phyloP scores from a whole-genome alignment of 805 yeast genomes.

The Wickerhamomyces chaumierensis region DNA sequence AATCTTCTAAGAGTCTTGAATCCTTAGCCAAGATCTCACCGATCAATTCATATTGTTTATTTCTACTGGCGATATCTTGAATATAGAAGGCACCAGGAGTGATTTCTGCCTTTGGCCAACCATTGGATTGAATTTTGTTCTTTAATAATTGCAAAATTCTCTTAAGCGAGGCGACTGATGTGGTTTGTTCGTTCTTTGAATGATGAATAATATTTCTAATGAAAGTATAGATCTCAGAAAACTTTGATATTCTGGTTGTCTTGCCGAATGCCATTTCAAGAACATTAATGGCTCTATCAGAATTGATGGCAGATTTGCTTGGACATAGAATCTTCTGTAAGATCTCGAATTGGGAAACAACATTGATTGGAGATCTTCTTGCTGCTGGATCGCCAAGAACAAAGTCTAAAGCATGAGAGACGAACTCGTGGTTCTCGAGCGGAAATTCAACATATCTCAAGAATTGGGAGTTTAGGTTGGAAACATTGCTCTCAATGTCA shows the following conservation, averaged over 20 bases:
- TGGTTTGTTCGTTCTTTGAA: not conserved
- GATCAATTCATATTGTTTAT: slow-evolving; percentile 65
- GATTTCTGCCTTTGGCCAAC: slow-evolving; percentile 44
- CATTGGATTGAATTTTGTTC: slow-evolving; percentile 40
- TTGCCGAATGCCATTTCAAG: not conserved
- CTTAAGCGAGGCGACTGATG: not conserved
- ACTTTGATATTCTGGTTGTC: not conserved
- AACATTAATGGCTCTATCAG: slow-evolving; percentile 13
- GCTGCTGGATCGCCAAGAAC: slow-evolving; percentile 36
- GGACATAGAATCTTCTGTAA: slow-evolving; percentile 31
- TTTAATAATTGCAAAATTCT: slow-evolving; percentile 22
- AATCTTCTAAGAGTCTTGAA: slow-evolving; percentile 30
- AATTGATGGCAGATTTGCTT: slow-evolving; percentile 39
- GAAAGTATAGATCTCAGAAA: not conserved
- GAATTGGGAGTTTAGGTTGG: slow-evolving; percentile 40
- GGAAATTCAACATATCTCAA: slow-evolving; percentile 41
- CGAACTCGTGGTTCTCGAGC: slow-evolving; percentile 34
- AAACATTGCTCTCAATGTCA: slow-evolving; percentile 44
- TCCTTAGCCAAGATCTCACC: slow-evolving; percentile 50
- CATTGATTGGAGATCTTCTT: slow-evolving; percentile 41
- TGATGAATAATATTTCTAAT: not conserved
- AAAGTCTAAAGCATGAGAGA: slow-evolving; percentile 33
- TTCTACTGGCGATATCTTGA: slow-evolving; percentile 33
- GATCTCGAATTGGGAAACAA: slow-evolving; percentile 25
- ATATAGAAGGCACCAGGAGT: slow-evolving; percentile 27